These are phyloP conservation scores for Penicillium capsulatum DNA, from an alignment of 2,329 filamentous ascomycete genomes.

Conservation along the genomic window DNA sequence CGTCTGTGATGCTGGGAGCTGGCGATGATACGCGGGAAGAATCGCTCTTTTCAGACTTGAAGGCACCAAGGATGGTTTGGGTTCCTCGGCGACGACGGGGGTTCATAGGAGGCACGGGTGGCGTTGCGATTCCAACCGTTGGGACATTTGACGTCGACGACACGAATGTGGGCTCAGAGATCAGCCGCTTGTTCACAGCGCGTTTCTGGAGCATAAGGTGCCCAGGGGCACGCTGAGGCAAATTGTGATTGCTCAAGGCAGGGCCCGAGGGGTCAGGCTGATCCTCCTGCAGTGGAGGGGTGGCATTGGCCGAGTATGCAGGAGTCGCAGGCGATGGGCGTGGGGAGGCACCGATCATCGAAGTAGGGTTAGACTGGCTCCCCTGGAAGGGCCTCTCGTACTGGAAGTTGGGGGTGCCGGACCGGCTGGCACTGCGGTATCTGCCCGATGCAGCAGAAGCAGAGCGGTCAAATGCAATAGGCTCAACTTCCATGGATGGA, in stretches of 20 bases:
- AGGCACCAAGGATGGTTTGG: conserved; percentile 39
- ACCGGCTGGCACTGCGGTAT: conserved; percentile 38
- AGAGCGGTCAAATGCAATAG: conserved; percentile 32
- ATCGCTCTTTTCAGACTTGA: conserved; percentile 37
- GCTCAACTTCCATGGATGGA: conserved; percentile 36
- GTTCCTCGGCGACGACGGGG: conserved; percentile 53
- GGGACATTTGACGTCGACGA: conserved; percentile 56
- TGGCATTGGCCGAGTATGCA: conserved; percentile 49
- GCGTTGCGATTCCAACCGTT: conserved; percentile 52
- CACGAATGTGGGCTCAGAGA: conserved; percentile 56
- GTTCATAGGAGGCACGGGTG: conserved; percentile 58
- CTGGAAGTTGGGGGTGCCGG: conserved; percentile 33
- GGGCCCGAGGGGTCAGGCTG: conserved; percentile 38
- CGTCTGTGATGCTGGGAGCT: conserved; percentile 15
- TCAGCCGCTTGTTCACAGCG: conserved; percentile 57
- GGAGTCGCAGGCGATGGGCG: conserved; percentile 46
- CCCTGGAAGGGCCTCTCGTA: conserved; percentile 32
- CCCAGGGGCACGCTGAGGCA: conserved; percentile 30
- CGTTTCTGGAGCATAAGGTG: conserved; percentile 48
- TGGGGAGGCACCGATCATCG: conserved; percentile 39
- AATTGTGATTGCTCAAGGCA: conserved; percentile 18
- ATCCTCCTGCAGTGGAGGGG: conserved; percentile 49
- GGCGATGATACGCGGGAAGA: conserved; percentile 22
- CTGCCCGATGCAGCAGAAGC: conserved; percentile 40
- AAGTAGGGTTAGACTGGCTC: conserved; percentile 23